Evolutionary conservation across 2,329 filamentous ascomycete genomes (phyloP).

Genomic region (Arthrobotrys iridis): DNA sequence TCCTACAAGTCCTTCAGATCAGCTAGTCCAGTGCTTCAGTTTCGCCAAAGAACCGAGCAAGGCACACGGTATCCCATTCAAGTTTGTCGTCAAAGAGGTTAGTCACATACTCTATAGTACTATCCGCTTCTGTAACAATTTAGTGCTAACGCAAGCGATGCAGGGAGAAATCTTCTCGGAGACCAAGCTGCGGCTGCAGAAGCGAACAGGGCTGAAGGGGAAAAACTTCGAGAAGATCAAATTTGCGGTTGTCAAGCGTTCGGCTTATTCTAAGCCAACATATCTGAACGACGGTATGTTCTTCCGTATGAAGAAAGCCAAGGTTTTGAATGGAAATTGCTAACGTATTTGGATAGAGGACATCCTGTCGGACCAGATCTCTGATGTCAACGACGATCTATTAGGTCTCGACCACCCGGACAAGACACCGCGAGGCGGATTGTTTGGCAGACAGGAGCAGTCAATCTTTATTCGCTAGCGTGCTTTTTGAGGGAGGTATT

Average conservation of each 20-base stretch:
- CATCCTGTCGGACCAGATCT: constrained; percentile 67
- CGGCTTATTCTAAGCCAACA: constrained; percentile 77
- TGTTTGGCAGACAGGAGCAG: constrained; percentile 57
- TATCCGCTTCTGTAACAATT: not conserved
- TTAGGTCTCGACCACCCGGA: constrained; percentile 75
- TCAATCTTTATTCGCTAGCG: constrained; percentile 58
- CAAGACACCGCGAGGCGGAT: constrained; percentile 63
- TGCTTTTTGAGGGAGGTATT: constrained; percentile 4
- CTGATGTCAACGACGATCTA: constrained; percentile 68
- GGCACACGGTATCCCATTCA: constrained; percentile 88
- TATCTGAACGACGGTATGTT: constrained; percentile 86
- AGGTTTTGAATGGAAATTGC: constrained; percentile 55
- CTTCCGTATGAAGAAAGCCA: not conserved
- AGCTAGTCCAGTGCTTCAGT: constrained; percentile 83
- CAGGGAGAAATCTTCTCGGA: constrained; percentile 87
- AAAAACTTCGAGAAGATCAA: constrained; percentile 99
- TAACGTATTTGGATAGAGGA: constrained; percentile 65
- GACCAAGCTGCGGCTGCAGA: constrained; percentile 92
- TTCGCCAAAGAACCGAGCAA: constrained; percentile 90
- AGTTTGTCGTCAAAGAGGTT: constrained; percentile 85
- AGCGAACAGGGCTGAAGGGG: constrained; percentile 91
- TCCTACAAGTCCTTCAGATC: constrained; percentile 70
- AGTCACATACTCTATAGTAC: constrained; percentile 59
- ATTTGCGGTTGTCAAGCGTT: constrained; percentile 80
- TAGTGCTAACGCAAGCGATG: not conserved